These are phyloP conservation scores for Xylaria scruposa DNA, from an alignment of 495 filamentous ascomycete genomes.

Conservation along the genomic window DNA sequence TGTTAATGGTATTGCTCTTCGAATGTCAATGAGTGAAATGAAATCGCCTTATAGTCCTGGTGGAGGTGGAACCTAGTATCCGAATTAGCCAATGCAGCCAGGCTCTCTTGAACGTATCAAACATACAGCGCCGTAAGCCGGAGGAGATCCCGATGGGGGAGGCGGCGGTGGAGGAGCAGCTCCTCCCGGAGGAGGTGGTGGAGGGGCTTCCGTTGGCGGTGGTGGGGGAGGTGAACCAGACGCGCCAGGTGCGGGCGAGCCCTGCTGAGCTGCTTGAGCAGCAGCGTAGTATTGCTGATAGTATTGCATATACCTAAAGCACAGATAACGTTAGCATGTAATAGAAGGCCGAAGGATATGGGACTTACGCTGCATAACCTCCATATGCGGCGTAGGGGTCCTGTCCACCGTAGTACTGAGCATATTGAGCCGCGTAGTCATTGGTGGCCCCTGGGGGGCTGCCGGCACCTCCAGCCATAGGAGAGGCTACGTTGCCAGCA, in stretches of 20 bases:
- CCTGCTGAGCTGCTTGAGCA: constrained; percentile 59
- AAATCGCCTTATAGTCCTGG: constrained; percentile 53
- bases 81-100: constrained; percentile 30
- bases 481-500: constrained; percentile 35
- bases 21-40: neutral
- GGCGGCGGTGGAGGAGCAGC: constrained; percentile 60
- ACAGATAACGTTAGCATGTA: neutral
- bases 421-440: constrained; percentile 80
- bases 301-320: constrained; percentile 66
- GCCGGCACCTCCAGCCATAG: constrained; percentile 44
- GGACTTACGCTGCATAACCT: constrained; percentile 69
- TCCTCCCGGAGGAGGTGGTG: constrained; percentile 67
- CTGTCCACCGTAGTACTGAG: constrained; percentile 74
- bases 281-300: constrained; percentile 70
- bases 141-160: constrained; percentile 65
- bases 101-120: constrained; percentile 57
- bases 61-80: constrained; percentile 58
- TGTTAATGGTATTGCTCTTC: neutral
- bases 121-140: constrained; percentile 67
- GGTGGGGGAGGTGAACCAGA: constrained; percentile 66
- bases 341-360: neutral
- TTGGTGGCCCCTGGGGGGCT: constrained; percentile 49
- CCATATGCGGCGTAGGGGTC: constrained; percentile 95
- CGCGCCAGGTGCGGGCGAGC: constrained; percentile 44
- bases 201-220: constrained; percentile 65